A percentile compares a stretch with the other conserved stretches of the same genome.
phyloP scores from a whole-genome alignment of 2,329 filamentous ascomycete species.

The Scedosporium minutisporum region DNA sequence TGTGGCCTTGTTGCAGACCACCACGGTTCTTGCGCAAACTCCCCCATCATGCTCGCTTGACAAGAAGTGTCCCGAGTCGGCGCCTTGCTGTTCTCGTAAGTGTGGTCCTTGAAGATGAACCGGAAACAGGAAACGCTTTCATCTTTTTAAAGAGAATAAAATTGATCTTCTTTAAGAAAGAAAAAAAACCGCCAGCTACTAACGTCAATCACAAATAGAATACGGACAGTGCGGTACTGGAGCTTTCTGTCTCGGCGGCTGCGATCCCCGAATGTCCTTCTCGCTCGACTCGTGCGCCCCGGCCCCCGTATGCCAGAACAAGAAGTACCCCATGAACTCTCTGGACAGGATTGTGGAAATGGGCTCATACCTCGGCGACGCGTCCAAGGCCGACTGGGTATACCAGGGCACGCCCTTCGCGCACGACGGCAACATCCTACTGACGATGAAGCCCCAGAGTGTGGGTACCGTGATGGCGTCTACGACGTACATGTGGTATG shows the following conservation, averaged over 20 bases:
- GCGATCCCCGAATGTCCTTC: constrained; percentile 79
- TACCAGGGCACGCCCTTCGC: constrained; percentile 64
- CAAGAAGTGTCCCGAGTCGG: constrained; percentile 57
- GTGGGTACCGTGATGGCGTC: constrained; percentile 79
- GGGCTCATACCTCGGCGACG: constrained; percentile 76
- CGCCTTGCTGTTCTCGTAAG: constrained; percentile 76
- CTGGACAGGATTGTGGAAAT: constrained; percentile 63
- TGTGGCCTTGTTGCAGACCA: constrained; percentile 1
- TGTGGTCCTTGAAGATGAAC: not conserved
- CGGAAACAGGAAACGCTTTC: too few relatives aligned
- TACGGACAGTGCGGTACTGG: constrained; percentile 90
- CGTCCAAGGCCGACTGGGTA: constrained; percentile 76
- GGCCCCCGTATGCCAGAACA: constrained; percentile 68
- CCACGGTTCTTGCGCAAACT: constrained; percentile 1
- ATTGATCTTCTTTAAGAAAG: not conserved
- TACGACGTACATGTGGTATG: constrained; percentile 93
- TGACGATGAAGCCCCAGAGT: constrained; percentile 82
- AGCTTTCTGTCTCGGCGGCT: constrained; percentile 91
- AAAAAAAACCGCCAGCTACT: not conserved
- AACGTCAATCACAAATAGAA: constrained; percentile 40
- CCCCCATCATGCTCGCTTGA: constrained; percentile 33
- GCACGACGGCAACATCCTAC: constrained; percentile 60
- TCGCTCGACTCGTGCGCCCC: constrained; percentile 78
- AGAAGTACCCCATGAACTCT: constrained; percentile 63
- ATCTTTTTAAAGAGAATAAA: too few relatives aligned